These are phyloP conservation scores for Hymenoscyphus fructigenus DNA, from an alignment of 2,329 filamentous ascomycete genomes.

Conservation along the genomic window DNA sequence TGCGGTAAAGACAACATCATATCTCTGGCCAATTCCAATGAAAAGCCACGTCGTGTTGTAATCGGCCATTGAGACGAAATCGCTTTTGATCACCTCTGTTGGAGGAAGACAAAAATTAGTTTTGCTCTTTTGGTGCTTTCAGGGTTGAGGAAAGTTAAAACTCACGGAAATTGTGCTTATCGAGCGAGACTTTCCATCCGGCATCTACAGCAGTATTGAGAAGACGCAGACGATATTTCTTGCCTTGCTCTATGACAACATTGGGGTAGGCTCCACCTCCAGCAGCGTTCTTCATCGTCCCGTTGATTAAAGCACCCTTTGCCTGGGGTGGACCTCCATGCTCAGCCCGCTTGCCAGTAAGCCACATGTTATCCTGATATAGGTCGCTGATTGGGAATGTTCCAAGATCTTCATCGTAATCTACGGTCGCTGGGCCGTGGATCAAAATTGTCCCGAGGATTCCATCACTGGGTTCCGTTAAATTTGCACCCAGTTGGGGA, in stretches of 20 bases:
- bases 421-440: conserved; percentile 53
- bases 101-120: not conserved
- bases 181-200: conserved; percentile 46
- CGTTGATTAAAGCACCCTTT: conserved; percentile 24
- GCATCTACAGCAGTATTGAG: conserved; percentile 46
- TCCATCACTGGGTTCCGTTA: conserved; percentile 24
- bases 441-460: conserved; percentile 50
- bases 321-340: conserved; percentile 18
- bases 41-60: conserved; percentile 59
- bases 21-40: conserved; percentile 55
- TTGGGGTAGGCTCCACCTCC: conserved; percentile 21
- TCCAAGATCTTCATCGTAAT: conserved; percentile 64
- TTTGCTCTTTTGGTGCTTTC: not conserved
- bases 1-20: conserved; percentile 45
- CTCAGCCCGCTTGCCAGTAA: conserved; percentile 31
- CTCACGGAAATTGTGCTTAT: conserved; percentile 44
- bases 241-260: conserved; percentile 35
- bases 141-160: not conserved
- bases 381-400: conserved; percentile 31
- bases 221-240: conserved; percentile 45
- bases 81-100: conserved; percentile 62
- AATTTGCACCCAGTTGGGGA: not conserved
- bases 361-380: conserved; percentile 16
- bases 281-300: conserved; percentile 7
- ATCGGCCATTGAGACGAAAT: conserved; percentile 56